Evolutionary conservation across 306 rosid genomes (phyloP).

Genomic region (Cucurbita moschata): DNA sequence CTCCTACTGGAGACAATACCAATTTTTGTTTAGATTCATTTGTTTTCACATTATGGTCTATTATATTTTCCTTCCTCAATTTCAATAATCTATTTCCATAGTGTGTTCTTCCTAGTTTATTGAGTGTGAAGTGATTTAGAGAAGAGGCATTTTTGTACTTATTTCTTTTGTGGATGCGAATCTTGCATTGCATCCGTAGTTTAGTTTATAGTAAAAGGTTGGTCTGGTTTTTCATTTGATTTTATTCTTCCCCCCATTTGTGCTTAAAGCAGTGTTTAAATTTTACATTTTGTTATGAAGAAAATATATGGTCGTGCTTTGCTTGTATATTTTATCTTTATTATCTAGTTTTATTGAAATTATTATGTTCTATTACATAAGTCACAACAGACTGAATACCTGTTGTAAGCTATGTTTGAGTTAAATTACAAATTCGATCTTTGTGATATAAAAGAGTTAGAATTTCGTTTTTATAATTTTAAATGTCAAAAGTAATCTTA

Average conservation of each 20-base stretch:
- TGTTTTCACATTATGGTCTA: not conserved
- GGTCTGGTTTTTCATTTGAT: not conserved
- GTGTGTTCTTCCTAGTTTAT: not conserved
- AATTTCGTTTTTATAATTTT: too few species aligned
- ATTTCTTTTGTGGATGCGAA: not conserved
- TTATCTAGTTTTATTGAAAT: not conserved
- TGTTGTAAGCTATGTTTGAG: too few species aligned
- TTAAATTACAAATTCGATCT: too few species aligned
- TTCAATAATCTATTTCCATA: not conserved
- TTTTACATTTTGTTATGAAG: not conserved
- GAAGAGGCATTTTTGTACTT: not conserved
- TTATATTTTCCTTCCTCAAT: not conserved
- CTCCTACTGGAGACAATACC: not conserved
- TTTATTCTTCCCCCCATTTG: not conserved
- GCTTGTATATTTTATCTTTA: not conserved
- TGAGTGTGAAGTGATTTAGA: not conserved
- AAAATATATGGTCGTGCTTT: slow-evolving; percentile 1
- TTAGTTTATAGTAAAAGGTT: not conserved
- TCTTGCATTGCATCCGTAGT: slow-evolving; percentile 10
- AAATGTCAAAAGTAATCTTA: too few species aligned
- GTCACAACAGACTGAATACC: too few species aligned
- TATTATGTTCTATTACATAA: not conserved
- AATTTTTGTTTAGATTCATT: not conserved
- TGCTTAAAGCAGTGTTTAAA: not conserved
- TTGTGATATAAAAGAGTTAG: too few species aligned